These are phyloP conservation scores for Erigeron philadelphicus DNA, from an alignment of 140 eudicot genomes.

Conservation along the genomic window DNA sequence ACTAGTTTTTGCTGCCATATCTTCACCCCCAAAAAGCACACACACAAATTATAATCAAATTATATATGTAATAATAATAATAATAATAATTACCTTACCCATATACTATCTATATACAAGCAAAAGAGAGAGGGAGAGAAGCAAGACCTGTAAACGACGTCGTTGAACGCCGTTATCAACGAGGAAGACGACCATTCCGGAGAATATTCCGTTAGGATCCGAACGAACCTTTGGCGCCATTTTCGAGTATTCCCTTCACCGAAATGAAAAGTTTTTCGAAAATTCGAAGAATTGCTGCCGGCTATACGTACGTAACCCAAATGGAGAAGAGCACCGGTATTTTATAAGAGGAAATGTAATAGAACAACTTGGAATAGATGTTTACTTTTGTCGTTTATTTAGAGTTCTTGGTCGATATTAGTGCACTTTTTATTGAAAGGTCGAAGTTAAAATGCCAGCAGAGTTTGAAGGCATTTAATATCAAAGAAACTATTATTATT, in stretches of 20 bases:
- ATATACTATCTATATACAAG: neutral
- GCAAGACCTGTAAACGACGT: slow-evolving; percentile 66
- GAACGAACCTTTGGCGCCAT: slow-evolving; percentile 71
- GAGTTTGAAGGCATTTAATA: too few relatives aligned
- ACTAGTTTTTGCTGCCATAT: slow-evolving; percentile 81
- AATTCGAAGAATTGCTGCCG: too few relatives aligned
- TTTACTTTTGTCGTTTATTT: too few relatives aligned
- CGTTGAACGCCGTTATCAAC: slow-evolving; percentile 53
- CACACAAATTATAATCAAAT: neutral
- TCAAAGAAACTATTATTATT: too few relatives aligned
- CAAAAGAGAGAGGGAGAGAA: neutral
- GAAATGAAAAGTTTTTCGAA: neutral
- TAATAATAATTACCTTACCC: neutral
- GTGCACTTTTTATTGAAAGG: too few relatives aligned
- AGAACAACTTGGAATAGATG: too few relatives aligned
- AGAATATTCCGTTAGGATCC: slow-evolving; percentile 73
- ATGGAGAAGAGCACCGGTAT: too few relatives aligned
- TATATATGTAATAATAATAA: neutral
- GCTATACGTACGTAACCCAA: too few relatives aligned
- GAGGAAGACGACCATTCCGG: slow-evolving; percentile 71
- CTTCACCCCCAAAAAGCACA: slow-evolving; percentile 23
- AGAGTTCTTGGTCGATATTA: too few relatives aligned
- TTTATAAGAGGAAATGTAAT: too few relatives aligned
- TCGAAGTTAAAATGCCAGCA: too few relatives aligned
- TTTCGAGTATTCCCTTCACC: neutral